These are phyloP conservation scores for Cladosporium sp. DNA, from an alignment of 2,329 filamentous ascomycete species.

Conservation along the genomic window DNA sequence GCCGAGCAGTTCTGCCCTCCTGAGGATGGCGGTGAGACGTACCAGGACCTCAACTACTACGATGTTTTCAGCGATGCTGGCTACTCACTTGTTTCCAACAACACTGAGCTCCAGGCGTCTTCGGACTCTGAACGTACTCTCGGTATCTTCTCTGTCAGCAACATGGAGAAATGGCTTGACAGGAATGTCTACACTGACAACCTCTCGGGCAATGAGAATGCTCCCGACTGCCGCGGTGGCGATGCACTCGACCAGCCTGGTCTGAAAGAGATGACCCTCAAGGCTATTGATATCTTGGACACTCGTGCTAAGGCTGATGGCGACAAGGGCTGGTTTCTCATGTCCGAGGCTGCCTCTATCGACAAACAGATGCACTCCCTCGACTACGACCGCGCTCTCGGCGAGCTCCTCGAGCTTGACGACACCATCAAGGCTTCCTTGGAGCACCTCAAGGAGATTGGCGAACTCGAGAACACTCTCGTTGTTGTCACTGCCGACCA, in stretches of 20 bases:
- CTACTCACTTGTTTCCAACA: conserved; percentile 69
- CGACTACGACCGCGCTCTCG: conserved; percentile 80
- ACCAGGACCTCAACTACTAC: conserved; percentile 67
- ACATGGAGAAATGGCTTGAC: conserved; percentile 81
- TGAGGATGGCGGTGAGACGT: conserved; percentile 55
- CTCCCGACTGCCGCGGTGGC: conserved; percentile 60
- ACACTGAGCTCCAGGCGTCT: conserved; percentile 60
- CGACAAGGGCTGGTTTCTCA: conserved; percentile 73
- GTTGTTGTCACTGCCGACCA: conserved; percentile 82
- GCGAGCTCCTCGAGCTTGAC: conserved; percentile 79
- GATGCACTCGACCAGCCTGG: conserved; percentile 72
- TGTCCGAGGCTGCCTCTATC: conserved; percentile 79
- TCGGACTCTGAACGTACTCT: conserved; percentile 60
- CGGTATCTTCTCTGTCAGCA: conserved; percentile 70
- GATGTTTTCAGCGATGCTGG: conserved; percentile 64
- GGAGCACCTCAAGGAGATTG: conserved; percentile 60
- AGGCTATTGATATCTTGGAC: conserved; percentile 76
- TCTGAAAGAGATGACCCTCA: conserved; percentile 84
- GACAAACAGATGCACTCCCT: conserved; percentile 87
- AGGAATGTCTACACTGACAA: conserved; percentile 74
- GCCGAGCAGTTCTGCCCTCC: conserved; percentile 69
- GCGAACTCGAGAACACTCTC: conserved; percentile 68
- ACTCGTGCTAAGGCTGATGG: conserved; percentile 50
- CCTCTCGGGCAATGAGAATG: conserved; percentile 60
- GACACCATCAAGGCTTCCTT: conserved; percentile 75